Conservation (phyloP, 306 rosid genomes). For the Elaeagnus macrophylla region DNA sequence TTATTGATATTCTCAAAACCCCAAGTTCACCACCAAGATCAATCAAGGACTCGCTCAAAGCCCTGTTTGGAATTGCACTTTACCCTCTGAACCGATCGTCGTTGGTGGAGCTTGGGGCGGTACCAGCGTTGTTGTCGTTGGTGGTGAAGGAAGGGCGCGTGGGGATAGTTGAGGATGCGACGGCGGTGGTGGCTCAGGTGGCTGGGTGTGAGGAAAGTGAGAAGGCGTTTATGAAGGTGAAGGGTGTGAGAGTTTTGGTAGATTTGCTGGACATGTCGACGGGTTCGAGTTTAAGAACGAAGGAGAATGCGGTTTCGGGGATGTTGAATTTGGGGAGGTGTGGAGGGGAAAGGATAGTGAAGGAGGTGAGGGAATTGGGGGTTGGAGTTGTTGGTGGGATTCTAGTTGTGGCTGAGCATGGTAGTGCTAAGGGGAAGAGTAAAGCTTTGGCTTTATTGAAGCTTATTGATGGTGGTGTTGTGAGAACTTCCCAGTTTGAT, state of each 20-base stretch:
- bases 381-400: constrained; percentile 46
- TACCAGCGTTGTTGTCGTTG: constrained; percentile 47
- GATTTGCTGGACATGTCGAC: constrained; percentile 55
- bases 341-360: constrained; percentile 43
- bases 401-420: constrained; percentile 43
- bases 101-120: constrained; percentile 48
- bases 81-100: constrained; percentile 49
- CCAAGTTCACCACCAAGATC: constrained; percentile 52
- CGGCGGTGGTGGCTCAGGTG: constrained; percentile 87
- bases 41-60: constrained; percentile 75
- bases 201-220: constrained; percentile 88
- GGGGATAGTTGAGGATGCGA: constrained; percentile 77
- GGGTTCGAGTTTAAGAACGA: constrained; percentile 55
- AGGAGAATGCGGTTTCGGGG: constrained; percentile 73
- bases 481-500: constrained; percentile 37
- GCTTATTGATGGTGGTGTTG: constrained; percentile 26
- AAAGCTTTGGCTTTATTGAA: constrained; percentile 50
- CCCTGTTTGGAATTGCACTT: constrained; percentile 69
- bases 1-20: constrained; percentile 49
- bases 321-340: constrained; percentile 54
- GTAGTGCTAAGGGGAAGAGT: constrained; percentile 43
- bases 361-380: constrained; percentile 43
- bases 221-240: constrained; percentile 43
- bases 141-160: constrained; percentile 44
- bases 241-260: constrained; percentile 45